Evolutionary conservation across 345 rosid species (phyloP).

Genomic region (Turnera subulata): DNA sequence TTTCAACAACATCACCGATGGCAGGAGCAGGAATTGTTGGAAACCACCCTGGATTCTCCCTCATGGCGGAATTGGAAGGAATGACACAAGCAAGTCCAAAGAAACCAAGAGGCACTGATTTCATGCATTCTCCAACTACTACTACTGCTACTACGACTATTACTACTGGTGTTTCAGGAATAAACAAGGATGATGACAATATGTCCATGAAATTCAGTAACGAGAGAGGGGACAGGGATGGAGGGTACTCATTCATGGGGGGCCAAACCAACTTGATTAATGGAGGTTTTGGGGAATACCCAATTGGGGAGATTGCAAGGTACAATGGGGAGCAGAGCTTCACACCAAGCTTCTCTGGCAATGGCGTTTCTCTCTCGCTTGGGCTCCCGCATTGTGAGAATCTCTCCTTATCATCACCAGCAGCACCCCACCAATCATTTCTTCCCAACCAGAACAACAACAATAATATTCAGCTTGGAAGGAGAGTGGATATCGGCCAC

Average conservation of each 20-base stretch:
- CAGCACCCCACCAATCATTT: constrained; percentile 69
- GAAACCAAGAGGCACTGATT: constrained; percentile 49
- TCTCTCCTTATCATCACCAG: constrained; percentile 60
- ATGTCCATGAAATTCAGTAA: constrained; percentile 53
- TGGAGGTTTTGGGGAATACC: constrained; percentile 86
- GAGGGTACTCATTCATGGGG: constrained; percentile 73
- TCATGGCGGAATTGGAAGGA: constrained; percentile 75
- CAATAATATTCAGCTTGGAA: constrained; percentile 74
- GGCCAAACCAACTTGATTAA: constrained; percentile 62
- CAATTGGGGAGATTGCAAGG: constrained; percentile 76
- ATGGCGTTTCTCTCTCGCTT: constrained; percentile 85
- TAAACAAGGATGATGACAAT: constrained; percentile 43
- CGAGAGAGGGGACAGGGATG: constrained; percentile 62
- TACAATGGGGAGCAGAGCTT: constrained; percentile 72
- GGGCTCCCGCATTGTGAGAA: constrained; percentile 91
- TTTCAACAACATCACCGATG: constrained; percentile 45
- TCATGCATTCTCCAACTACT: constrained; percentile 52
- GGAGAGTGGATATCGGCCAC: constrained; percentile 69
- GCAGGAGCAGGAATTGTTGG: constrained; percentile 38
- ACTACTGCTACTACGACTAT: too few species aligned
- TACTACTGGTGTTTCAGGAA: constrained; percentile 36
- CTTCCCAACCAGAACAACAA: constrained; percentile 74
- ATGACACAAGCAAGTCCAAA: constrained; percentile 78
- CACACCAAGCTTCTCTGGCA: constrained; percentile 66
- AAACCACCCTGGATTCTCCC: constrained; percentile 52